A percentile compares a stretch with the other conserved stretches of the same genome.
These are phyloP conservation scores for Termitomyces sp. DNA, from an alignment of 768 basidiomycete genomes.

Conservation along the genomic window DNA sequence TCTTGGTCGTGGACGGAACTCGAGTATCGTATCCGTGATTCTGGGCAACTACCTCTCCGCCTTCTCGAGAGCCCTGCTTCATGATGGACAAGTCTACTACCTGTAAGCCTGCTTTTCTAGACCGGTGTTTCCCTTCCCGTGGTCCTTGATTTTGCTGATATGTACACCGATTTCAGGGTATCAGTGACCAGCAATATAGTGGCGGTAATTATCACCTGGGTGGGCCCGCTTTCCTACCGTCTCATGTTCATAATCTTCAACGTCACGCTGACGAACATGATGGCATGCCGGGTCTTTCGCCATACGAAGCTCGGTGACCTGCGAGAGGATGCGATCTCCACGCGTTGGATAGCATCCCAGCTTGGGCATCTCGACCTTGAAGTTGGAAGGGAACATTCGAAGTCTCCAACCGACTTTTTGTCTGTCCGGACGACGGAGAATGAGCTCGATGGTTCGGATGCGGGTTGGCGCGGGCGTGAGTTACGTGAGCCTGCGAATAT, in stretches of 20 bases:
- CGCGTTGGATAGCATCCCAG: constrained; percentile 4
- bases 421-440: background rate
- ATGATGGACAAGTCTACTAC: constrained; percentile 29
- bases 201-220: constrained; percentile 3
- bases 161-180: background rate
- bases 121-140: background rate
- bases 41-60: constrained; percentile 18
- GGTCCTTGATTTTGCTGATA: background rate
- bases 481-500: background rate
- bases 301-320: constrained; percentile 8
- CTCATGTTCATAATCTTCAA: constrained; percentile 8
- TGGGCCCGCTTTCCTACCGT: constrained; percentile 3
- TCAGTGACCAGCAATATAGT: constrained; percentile 9
- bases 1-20: background rate
- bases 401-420: background rate
- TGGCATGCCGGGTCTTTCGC: constrained; percentile 12
- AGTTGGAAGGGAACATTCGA: background rate
- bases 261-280: constrained; percentile 12
- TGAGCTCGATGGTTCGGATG: background rate
- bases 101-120: constrained; percentile 16
- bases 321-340: constrained; percentile 1
- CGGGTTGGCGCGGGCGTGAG: background rate
- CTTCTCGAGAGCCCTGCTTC: constrained; percentile 20
- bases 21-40: constrained; percentile 11
- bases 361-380: constrained; percentile 3